A percentile compares a stretch with the other conserved stretches of the same genome.
Conservation (phyloP, 495 filamentous ascomycete genomes). For the Penicillium waksmanii region DNA sequence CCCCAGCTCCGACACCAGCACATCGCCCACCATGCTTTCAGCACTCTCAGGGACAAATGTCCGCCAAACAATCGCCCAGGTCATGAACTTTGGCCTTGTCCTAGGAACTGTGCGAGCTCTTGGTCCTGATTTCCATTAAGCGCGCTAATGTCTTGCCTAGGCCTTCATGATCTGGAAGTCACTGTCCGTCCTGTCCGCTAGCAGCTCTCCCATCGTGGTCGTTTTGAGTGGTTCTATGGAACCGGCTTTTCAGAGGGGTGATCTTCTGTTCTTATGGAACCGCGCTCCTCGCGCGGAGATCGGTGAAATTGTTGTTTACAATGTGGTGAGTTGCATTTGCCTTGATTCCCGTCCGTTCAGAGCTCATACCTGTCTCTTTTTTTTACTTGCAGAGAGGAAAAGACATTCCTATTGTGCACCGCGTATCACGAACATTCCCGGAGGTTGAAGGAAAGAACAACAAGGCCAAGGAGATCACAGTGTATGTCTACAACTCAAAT, state of each 20-base stretch:
- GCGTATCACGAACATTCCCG: constrained; percentile 58
- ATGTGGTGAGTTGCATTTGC: constrained; percentile 41
- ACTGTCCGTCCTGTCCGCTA: constrained; percentile 82
- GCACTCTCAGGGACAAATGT: constrained; percentile 69
- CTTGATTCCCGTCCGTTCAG: not conserved
- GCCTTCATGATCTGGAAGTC: constrained; percentile 99
- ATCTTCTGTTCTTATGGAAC: constrained; percentile 94
- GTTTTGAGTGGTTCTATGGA: constrained; percentile 96
- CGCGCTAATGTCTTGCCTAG: not conserved
- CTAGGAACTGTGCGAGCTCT: constrained; percentile 66
- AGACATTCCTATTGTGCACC: constrained; percentile 34
- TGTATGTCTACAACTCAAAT: constrained; percentile 25
- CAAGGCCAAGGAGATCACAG: constrained; percentile 44
- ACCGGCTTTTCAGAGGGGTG: constrained; percentile 93
- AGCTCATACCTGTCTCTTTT: not conserved
- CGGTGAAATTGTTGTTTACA: constrained; percentile 94
- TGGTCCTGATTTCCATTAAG: constrained; percentile 67
- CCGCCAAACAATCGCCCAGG: constrained; percentile 83
- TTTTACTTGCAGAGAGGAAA: constrained; percentile 18
- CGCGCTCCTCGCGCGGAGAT: constrained; percentile 68
- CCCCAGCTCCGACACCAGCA: not conserved
- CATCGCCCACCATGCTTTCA: constrained; percentile 68
- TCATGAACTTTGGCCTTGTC: constrained; percentile 94
- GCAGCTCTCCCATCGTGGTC: constrained; percentile 91
- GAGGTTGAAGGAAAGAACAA: constrained; percentile 51